Evolutionary conservation across 768 basidiomycete species (phyloP).

Genomic region (Serendipita indica): DNA sequence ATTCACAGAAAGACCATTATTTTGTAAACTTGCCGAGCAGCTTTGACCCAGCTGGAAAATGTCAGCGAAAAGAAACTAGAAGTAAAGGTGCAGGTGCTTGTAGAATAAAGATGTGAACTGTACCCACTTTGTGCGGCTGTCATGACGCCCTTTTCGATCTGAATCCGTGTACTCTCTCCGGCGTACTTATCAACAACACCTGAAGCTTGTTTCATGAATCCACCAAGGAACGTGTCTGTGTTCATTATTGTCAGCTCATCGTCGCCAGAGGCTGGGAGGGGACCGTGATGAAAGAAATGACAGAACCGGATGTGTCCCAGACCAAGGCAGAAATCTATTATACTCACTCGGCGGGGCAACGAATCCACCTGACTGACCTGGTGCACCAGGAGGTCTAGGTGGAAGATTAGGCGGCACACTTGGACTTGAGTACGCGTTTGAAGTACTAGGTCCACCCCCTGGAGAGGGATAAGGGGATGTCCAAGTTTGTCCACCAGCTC

Average conservation of each 20-base stretch:
- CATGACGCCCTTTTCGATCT: constrained; percentile 34
- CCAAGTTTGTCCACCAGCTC: not conserved
- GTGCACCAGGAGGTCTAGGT: not conserved
- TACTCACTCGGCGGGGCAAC: not conserved
- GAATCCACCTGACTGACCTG: not conserved
- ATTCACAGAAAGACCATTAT: constrained; percentile 11
- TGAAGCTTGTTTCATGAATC: constrained; percentile 30
- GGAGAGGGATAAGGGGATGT: not conserved
- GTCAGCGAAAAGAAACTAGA: constrained; percentile 12
- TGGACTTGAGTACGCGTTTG: not conserved
- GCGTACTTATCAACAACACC: constrained; percentile 42
- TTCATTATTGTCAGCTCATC: constrained; percentile 11
- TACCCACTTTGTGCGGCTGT: constrained; percentile 39
- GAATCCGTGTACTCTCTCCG: constrained; percentile 34
- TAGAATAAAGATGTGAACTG: constrained; percentile 3
- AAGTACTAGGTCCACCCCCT: not conserved
- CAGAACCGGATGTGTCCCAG: constrained; percentile 20
- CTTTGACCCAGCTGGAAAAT: constrained; percentile 28
- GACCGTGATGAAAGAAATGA: constrained; percentile 20
- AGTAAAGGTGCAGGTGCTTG: constrained; percentile 11
- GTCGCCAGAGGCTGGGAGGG: constrained; percentile 19
- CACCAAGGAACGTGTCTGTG: constrained; percentile 18
- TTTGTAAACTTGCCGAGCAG: constrained; percentile 34
- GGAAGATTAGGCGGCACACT: not conserved
- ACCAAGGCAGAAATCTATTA: constrained; percentile 11